Conservation (phyloP, 192 early-diverging fungal genomes). For the Phycomyces nitens region DNA sequence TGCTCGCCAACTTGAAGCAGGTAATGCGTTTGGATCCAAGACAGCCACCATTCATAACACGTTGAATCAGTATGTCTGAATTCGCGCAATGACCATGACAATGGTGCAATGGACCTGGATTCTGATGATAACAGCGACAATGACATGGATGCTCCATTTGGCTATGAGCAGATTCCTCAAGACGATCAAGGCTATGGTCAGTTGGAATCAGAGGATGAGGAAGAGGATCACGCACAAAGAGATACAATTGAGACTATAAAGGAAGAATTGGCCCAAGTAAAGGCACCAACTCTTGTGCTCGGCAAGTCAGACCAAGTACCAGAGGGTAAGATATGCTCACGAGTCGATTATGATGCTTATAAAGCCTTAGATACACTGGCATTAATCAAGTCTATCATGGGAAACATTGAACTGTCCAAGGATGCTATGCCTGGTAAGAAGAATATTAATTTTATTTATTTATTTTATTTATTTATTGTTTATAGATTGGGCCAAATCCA, state of each 20-base stretch:
- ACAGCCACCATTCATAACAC: not conserved
- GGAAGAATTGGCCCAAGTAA: too few relatives aligned
- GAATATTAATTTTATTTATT: not conserved
- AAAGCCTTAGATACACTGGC: not conserved
- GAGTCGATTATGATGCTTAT: not conserved
- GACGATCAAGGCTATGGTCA: too few relatives aligned
- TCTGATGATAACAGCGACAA: too few relatives aligned
- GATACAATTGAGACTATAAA: too few relatives aligned
- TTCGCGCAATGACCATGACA: not conserved
- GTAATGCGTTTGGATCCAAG: not conserved
- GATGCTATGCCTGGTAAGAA: not conserved
- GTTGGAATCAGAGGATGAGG: too few relatives aligned
- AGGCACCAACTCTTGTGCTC: not conserved
- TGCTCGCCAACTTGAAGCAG: not conserved
- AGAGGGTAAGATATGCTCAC: not conserved
- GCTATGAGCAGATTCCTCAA: not conserved
- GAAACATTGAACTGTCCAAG: not conserved
- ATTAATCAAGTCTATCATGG: not conserved
- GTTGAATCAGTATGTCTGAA: not conserved
- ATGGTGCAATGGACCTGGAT: not conserved
- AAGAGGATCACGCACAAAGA: too few relatives aligned
- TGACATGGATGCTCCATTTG: not conserved
- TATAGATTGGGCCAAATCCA: not conserved
- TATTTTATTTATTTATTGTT: not conserved
- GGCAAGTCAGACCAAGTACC: not conserved